Conservation (phyloP, 306 rosid genomes). For the Acacia melanoxylon region DNA sequence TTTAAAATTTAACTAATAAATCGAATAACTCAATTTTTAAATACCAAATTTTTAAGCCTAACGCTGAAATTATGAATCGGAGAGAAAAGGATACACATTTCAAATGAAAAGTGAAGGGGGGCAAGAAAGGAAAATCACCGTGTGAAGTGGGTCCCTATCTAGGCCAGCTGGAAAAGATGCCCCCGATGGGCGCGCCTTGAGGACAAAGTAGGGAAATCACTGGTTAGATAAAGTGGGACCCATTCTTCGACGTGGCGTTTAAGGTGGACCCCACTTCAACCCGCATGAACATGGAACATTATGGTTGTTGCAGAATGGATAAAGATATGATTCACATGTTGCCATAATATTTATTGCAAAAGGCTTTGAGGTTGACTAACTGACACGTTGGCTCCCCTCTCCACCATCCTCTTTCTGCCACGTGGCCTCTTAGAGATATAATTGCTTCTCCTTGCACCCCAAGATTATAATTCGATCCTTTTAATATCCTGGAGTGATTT, state of each 20-base stretch:
- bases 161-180: neutral
- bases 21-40: too few species aligned
- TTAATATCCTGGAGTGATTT: too few species aligned
- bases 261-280: neutral
- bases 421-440: neutral
- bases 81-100: neutral
- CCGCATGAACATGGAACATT: neutral
- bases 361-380: neutral
- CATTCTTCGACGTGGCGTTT: neutral
- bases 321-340: neutral
- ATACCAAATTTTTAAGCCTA: too few species aligned
- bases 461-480: neutral
- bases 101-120: neutral
- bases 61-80: neutral
- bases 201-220: neutral
- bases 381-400: neutral
- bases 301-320: neutral
- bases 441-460: neutral
- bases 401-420: neutral
- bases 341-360: neutral
- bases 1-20: too few species aligned
- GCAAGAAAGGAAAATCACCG: neutral
- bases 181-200: neutral
- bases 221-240: constrained; percentile 41
- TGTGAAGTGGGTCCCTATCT: neutral